Evolutionary conservation across 2,329 filamentous ascomycete species (phyloP).

Genomic region (Pseudocercospora vitis): DNA sequence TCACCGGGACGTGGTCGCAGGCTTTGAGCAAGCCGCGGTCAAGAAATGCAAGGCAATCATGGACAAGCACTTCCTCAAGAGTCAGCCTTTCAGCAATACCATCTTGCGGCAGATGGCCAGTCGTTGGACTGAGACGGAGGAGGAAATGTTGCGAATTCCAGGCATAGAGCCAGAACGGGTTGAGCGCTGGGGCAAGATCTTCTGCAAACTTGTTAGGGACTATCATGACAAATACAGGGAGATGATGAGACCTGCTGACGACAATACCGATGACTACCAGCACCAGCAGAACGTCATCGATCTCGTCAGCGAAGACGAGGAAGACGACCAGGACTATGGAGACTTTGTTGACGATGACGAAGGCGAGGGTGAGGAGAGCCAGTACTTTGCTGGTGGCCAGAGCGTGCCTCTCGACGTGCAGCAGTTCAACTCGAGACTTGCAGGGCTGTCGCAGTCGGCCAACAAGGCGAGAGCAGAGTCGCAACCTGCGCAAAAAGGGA

Average conservation of each 20-base stretch:
- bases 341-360: constrained; percentile 6
- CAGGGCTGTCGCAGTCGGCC: constrained; percentile 1
- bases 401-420: not conserved
- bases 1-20: constrained; percentile 63
- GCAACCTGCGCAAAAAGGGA: not conserved
- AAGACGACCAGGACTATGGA: constrained; percentile 18
- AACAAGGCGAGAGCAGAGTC: constrained; percentile 5
- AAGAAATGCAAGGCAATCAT: constrained; percentile 61
- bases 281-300: constrained; percentile 53
- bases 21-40: constrained; percentile 65
- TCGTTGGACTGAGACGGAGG: constrained; percentile 61
- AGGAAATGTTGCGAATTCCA: constrained; percentile 63
- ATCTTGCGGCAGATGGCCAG: constrained; percentile 74
- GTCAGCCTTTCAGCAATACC: constrained; percentile 65
- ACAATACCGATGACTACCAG: constrained; percentile 50
- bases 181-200: constrained; percentile 58
- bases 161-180: constrained; percentile 66
- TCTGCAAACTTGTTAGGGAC: constrained; percentile 59
- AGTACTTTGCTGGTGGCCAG: not conserved
- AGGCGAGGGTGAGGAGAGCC: constrained; percentile 10
- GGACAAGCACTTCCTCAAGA: constrained; percentile 55
- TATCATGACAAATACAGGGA: constrained; percentile 36
- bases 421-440: not conserved
- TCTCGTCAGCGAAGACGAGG: constrained; percentile 46
- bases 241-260: constrained; percentile 41